A percentile compares a stretch with the other conserved stretches of the same genome.
Evolutionary conservation across 164 flowering plant species (phyloP).

Genomic region (Chimonanthus praecox): DNA sequence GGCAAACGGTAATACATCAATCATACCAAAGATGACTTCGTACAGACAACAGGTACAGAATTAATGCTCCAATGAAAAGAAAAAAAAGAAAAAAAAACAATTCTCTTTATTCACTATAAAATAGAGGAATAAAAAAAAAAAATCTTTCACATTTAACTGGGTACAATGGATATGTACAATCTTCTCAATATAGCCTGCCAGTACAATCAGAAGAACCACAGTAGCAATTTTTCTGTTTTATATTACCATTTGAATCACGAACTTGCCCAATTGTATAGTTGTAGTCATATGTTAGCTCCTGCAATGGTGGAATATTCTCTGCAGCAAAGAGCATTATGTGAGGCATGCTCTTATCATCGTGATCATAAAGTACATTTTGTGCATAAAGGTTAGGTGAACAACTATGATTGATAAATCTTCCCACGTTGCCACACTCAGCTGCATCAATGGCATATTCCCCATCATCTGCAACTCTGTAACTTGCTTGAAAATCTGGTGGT

Average conservation of each 20-base stretch:
- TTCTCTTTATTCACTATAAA: no score
- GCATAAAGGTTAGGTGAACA: conserved; percentile 92
- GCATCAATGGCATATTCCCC: conserved; percentile 81
- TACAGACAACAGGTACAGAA: no score
- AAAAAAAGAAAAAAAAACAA: no score
- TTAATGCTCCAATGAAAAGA: no score
- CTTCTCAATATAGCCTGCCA: conserved; percentile 65
- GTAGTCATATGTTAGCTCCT: conserved; percentile 80
- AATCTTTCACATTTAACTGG: no score
- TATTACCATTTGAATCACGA: conserved; percentile 55
- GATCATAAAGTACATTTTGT: conserved; percentile 81
- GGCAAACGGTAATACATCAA: no score
- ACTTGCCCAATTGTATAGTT: conserved; percentile 67
- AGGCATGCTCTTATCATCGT: conserved; percentile 71
- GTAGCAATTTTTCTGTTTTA: conserved; percentile 60
- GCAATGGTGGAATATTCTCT: conserved; percentile 80
- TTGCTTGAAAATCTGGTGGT: conserved; percentile 33
- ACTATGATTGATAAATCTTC: conserved; percentile 88
- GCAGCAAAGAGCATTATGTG: conserved; percentile 89
- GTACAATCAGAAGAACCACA: conserved; percentile 86
- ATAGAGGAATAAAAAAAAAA: no score
- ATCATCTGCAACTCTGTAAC: conserved; percentile 35
- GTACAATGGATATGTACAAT: background rate
- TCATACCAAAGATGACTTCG: no score
- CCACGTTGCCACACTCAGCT: conserved; percentile 52